A percentile compares a stretch with the other conserved stretches of the same genome.
Conservation (phyloP, 257 asterid species). For the Forsythia suspensa region DNA sequence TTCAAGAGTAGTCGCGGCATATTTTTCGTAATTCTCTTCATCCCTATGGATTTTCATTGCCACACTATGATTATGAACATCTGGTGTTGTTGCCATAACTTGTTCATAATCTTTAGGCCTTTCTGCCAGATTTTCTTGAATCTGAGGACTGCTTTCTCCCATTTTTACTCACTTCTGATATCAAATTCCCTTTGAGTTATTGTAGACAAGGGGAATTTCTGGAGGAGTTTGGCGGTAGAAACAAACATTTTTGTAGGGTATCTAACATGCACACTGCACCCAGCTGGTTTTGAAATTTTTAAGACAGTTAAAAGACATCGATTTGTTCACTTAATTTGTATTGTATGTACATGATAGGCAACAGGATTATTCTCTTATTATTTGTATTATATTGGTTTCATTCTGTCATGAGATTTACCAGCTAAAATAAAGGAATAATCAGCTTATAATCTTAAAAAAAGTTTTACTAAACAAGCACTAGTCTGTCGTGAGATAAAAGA, state of each 20-base stretch:
- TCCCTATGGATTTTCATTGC: constrained; percentile 49
- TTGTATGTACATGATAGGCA: neutral
- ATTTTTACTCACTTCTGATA: constrained; percentile 19
- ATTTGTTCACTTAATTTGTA: constrained; percentile 34
- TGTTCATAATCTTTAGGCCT: constrained; percentile 29
- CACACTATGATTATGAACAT: constrained; percentile 37
- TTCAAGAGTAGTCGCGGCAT: constrained; percentile 36
- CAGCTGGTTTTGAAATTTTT: constrained; percentile 70
- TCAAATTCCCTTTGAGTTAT: neutral
- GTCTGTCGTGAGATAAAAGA: neutral
- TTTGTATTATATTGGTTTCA: neutral
- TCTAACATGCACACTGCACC: constrained; percentile 14
- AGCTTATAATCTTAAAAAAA: no score
- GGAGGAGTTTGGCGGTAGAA: neutral
- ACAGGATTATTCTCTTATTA: neutral
- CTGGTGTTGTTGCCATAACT: constrained; percentile 36
- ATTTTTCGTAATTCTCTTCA: constrained; percentile 34
- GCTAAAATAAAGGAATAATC: no score
- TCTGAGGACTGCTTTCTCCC: constrained; percentile 43
- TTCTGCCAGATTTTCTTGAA: constrained; percentile 21
- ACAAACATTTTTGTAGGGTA: constrained; percentile 21
- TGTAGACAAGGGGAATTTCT: neutral
- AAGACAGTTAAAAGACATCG: constrained; percentile 48
- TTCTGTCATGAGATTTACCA: neutral
- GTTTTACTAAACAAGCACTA: neutral